A percentile compares a stretch with the other conserved stretches of the same genome.
These are phyloP conservation scores for Thelonectria blattea DNA, from an alignment of 2,329 filamentous ascomycete genomes.

Conservation along the genomic window DNA sequence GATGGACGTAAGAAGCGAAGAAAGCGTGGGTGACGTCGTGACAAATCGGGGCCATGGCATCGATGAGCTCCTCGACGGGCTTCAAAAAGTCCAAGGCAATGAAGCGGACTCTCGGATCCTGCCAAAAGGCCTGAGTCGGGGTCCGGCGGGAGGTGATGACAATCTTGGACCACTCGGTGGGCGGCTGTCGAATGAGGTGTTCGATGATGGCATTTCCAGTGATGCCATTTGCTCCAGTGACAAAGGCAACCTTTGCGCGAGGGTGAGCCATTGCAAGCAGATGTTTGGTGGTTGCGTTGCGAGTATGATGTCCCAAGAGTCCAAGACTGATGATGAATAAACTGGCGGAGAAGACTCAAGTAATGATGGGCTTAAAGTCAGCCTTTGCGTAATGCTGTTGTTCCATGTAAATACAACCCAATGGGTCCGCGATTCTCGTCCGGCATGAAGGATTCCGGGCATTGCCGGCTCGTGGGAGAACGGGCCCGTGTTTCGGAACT, in stretches of 20 bases:
- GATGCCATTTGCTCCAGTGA: conserved; percentile 29
- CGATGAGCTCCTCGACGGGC: conserved; percentile 25
- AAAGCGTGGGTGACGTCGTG: conserved; percentile 28
- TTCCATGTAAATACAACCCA: neutral
- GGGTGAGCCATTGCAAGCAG: conserved; percentile 7
- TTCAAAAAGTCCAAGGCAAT: conserved; percentile 26
- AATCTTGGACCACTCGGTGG: conserved; percentile 31
- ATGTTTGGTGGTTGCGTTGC: neutral
- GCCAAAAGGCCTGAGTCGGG: conserved; percentile 23
- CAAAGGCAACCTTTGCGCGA: conserved; percentile 25
- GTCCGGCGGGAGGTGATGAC: conserved; percentile 25
- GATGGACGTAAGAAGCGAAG: conserved; percentile 28
- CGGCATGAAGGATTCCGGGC: neutral
- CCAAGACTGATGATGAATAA: neutral
- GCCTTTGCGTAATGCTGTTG: neutral
- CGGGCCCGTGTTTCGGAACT: neutral
- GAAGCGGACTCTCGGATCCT: conserved; percentile 26
- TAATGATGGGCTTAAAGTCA: neutral
- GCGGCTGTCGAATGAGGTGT: conserved; percentile 25
- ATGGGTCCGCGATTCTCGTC: neutral
- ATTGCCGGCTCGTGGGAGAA: neutral
- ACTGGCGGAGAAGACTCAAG: neutral
- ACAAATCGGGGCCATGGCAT: conserved; percentile 22
- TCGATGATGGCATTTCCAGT: conserved; percentile 30
- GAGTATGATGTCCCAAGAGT: neutral